A percentile compares a stretch with the other conserved stretches of the same genome.
phyloP scores from a whole-genome alignment of 192 early-diverging fungal genomes.

The Thamnidium elegans region DNA sequence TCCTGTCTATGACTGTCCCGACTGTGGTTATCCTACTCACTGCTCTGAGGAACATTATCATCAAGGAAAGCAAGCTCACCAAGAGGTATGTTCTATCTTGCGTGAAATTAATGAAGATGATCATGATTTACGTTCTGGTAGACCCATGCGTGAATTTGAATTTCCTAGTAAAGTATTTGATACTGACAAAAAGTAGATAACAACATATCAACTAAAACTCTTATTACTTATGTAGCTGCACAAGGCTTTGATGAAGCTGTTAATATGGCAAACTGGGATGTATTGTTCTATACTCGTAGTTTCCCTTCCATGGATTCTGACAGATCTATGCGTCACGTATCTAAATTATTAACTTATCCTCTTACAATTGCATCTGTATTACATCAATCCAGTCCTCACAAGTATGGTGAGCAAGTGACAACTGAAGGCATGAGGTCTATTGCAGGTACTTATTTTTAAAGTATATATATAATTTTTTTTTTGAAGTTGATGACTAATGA shows the following conservation, averaged over 20 bases:
- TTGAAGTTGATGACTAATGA: not conserved
- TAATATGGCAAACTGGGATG: slow-evolving; percentile 77
- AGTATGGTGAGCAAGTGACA: slow-evolving; percentile 60
- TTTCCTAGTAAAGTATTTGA: slow-evolving; percentile 56
- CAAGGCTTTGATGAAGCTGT: slow-evolving; percentile 72
- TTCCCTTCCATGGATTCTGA: slow-evolving; percentile 70
- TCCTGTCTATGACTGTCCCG: slow-evolving; percentile 67
- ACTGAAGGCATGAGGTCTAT: slow-evolving; percentile 71
- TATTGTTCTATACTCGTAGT: slow-evolving; percentile 73
- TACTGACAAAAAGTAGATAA: not conserved
- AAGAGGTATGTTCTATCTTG: slow-evolving; percentile 53
- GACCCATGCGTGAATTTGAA: slow-evolving; percentile 73
- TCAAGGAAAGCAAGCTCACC: slow-evolving; percentile 53
- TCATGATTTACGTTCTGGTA: slow-evolving; percentile 74
- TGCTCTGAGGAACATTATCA: slow-evolving; percentile 69
- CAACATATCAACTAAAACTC: not conserved
- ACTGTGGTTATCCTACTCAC: slow-evolving; percentile 79
- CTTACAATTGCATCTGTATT: slow-evolving; percentile 71
- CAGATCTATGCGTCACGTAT: slow-evolving; percentile 74
- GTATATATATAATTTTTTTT: not conserved
- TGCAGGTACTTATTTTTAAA: slow-evolving; percentile 43
- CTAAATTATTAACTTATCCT: slow-evolving; percentile 76
- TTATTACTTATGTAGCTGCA: slow-evolving; percentile 28
- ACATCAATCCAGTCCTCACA: slow-evolving; percentile 72
- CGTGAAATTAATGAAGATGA: slow-evolving; percentile 76